Evolutionary conservation across 306 rosid species (phyloP).

Genomic region (Quercus suber): DNA sequence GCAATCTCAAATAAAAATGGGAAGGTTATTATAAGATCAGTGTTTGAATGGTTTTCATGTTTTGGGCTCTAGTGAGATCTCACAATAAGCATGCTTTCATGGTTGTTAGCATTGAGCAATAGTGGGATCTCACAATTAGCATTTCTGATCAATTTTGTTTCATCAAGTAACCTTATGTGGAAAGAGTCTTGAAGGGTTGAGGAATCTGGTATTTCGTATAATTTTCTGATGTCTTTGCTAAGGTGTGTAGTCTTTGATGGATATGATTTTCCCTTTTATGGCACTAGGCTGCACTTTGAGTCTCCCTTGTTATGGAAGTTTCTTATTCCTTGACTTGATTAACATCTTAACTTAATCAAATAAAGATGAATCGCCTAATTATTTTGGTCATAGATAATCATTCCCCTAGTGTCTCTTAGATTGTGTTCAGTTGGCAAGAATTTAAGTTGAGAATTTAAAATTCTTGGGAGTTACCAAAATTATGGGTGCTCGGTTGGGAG

Average conservation of each 20-base stretch:
- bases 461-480: too few species aligned
- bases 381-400: background rate
- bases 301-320: background rate
- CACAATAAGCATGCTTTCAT: background rate
- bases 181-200: background rate
- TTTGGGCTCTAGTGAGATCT: too few species aligned
- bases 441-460: too few species aligned
- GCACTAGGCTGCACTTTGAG: background rate
- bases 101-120: background rate
- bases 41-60: too few species aligned
- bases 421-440: too few species aligned
- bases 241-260: background rate
- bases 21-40: too few species aligned
- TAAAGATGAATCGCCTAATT: too few species aligned
- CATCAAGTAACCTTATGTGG: background rate
- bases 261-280: background rate
- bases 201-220: background rate
- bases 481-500: too few species aligned
- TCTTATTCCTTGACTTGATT: background rate
- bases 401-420: background rate
- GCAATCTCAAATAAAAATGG: too few species aligned
- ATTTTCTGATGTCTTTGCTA: background rate
- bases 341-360: background rate
- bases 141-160: background rate
- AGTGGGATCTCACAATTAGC: background rate